Conservation (phyloP, 1,284 basidiomycete genomes). For the Erythrobasidium hasegawianum region DNA sequence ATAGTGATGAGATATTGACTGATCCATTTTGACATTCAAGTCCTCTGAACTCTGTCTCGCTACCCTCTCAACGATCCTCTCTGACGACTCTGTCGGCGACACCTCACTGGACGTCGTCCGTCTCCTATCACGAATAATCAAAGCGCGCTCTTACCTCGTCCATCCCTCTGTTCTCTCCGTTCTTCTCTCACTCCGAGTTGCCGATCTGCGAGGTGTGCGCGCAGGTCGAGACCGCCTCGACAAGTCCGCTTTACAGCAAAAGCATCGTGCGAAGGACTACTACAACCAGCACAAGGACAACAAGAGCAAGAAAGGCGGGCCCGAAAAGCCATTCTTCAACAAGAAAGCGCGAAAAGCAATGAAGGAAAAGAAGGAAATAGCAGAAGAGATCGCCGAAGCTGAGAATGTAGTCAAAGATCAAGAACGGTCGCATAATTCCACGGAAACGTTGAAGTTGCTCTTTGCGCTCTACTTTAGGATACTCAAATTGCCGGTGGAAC, state of each 20-base stretch:
- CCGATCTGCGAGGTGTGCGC: conserved; percentile 71
- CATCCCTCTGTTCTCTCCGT: conserved; percentile 84
- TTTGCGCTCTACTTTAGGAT: conserved; percentile 98
- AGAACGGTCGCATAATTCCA: conserved; percentile 80
- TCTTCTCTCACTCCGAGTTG: conserved; percentile 79
- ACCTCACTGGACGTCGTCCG: conserved; percentile 82
- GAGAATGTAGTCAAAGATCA: conserved; percentile 91
- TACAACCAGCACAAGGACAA: conserved; percentile 57
- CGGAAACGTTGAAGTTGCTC: conserved; percentile 94
- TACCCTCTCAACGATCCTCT: conserved; percentile 75
- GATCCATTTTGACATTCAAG: too few relatives aligned
- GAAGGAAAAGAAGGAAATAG: conserved; percentile 78
- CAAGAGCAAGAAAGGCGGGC: conserved; percentile 61
- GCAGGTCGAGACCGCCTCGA: conserved; percentile 59
- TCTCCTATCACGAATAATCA: conserved; percentile 91
- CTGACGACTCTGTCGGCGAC: conserved; percentile 69
- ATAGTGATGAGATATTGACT: background rate
- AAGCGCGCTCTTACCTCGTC: conserved; percentile 84
- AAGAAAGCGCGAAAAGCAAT: conserved; percentile 47
- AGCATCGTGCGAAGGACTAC: conserved; percentile 52
- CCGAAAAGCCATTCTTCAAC: conserved; percentile 55
- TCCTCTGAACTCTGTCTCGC: conserved; percentile 65
- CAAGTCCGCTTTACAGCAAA: conserved; percentile 55
- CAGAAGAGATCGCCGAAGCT: conserved; percentile 86
- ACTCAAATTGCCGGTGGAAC: conserved; percentile 69